Conservation (phyloP, 257 asterid genomes). For the Datura wrightii region DNA sequence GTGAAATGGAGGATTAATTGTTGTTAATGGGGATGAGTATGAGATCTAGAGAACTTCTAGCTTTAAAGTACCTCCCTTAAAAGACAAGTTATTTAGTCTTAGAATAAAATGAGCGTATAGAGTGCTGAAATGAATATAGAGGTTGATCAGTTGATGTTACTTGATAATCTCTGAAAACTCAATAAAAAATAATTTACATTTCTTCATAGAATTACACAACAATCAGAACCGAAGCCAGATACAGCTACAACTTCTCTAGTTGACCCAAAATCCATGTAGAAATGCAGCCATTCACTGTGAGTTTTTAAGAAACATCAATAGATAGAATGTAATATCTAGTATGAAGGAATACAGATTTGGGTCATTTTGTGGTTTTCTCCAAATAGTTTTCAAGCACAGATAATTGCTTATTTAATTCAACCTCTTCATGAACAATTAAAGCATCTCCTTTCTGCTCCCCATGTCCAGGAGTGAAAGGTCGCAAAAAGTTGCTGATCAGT, state of each 20-base stretch:
- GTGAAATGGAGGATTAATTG: not conserved
- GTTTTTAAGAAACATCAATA: not conserved
- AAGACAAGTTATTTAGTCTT: not conserved
- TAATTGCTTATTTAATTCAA: not conserved
- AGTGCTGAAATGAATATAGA: not conserved
- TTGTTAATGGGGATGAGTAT: conserved; percentile 7
- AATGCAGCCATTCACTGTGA: conserved; percentile 4
- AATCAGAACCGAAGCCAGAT: conserved; percentile 3
- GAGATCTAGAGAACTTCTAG: conserved; percentile 8
- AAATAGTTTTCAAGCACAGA: not conserved
- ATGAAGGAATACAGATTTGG: conserved; percentile 3
- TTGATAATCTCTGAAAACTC: not conserved
- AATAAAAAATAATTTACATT: not conserved
- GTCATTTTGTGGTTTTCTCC: not conserved
- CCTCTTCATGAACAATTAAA: not conserved
- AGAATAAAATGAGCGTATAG: conserved; percentile 9
- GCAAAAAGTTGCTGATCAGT: not conserved
- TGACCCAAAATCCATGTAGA: not conserved
- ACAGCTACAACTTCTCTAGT: not conserved
- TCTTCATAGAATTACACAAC: conserved; percentile 12
- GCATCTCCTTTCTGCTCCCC: not conserved
- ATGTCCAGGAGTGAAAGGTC: not conserved
- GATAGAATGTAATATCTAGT: not conserved
- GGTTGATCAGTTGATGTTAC: not conserved
- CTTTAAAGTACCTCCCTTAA: not conserved